These are phyloP conservation scores for Lenwebbia sp. DNA, from an alignment of 345 rosid species.

Conservation along the genomic window DNA sequence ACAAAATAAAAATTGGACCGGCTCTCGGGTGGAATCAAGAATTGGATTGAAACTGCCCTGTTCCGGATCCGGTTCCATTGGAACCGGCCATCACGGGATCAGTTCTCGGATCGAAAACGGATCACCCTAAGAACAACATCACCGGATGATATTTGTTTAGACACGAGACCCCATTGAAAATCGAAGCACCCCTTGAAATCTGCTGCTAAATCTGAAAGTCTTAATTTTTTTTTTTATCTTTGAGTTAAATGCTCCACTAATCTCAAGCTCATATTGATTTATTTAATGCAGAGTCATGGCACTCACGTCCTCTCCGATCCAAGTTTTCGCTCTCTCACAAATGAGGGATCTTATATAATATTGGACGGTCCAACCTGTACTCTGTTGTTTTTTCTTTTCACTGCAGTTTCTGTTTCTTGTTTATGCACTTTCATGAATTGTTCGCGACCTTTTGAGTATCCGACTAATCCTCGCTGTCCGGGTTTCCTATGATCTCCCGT, in stretches of 20 bases:
- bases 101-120: rapidly evolving
- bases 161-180: background rate
- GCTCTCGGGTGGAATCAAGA: background rate
- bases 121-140: background rate
- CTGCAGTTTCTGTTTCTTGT: background rate
- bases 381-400: background rate
- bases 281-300: background rate
- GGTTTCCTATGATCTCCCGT: background rate
- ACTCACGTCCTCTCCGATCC: background rate
- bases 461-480: background rate
- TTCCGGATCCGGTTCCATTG: background rate
- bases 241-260: background rate
- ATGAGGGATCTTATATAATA: background rate
- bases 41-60: rapidly evolving
- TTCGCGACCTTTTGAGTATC: background rate
- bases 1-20: background rate
- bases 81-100: background rate
- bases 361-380: background rate
- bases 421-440: background rate
- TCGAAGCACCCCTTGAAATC: background rate
- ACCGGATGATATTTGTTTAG: background rate
- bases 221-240: too few species aligned
- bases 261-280: background rate
- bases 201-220: background rate
- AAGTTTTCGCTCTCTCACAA: background rate